Evolutionary conservation across 495 filamentous ascomycete genomes (phyloP).

Genomic region (Trichoderma orchidacearum): DNA sequence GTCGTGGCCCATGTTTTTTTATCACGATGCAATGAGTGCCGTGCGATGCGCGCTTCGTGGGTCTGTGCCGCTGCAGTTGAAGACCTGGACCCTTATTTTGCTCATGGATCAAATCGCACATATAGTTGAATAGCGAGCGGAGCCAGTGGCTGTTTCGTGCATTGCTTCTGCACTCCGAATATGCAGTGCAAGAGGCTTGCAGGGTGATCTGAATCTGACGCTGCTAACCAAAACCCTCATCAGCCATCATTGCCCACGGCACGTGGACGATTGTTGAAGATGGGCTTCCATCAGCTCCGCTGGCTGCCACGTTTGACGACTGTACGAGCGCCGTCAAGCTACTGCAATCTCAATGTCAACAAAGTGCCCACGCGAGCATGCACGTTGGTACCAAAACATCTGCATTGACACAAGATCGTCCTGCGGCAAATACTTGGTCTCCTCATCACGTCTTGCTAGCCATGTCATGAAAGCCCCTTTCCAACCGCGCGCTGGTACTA

Average conservation of each 20-base stretch:
- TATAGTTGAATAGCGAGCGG: too few species aligned
- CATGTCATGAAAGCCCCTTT: neutral
- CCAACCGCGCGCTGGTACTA: neutral
- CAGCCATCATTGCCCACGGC: too few species aligned
- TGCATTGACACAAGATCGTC: neutral
- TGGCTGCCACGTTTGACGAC: neutral
- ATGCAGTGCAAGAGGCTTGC: neutral
- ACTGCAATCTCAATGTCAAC: neutral
- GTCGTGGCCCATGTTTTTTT: neutral
- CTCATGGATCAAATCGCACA: too few species aligned
- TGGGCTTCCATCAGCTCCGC: neutral
- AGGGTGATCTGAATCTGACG: neutral
- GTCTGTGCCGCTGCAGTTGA: too few species aligned
- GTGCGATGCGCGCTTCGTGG: neutral
- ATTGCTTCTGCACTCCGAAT: too few species aligned
- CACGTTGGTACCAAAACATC: neutral
- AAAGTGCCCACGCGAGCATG: neutral
- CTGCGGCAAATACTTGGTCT: too few species aligned
- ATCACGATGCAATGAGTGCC: neutral
- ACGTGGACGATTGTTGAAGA: too few species aligned
- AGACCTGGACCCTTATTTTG: too few species aligned
- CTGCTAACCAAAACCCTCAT: neutral
- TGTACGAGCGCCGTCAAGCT: neutral
- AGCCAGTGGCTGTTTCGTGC: too few species aligned
- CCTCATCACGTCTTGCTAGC: neutral